A percentile compares a stretch with the other conserved stretches of the same genome.
These are phyloP conservation scores for Euptelea pleiosperma DNA, from an alignment of 164 flowering plant species.

Conservation along the genomic window DNA sequence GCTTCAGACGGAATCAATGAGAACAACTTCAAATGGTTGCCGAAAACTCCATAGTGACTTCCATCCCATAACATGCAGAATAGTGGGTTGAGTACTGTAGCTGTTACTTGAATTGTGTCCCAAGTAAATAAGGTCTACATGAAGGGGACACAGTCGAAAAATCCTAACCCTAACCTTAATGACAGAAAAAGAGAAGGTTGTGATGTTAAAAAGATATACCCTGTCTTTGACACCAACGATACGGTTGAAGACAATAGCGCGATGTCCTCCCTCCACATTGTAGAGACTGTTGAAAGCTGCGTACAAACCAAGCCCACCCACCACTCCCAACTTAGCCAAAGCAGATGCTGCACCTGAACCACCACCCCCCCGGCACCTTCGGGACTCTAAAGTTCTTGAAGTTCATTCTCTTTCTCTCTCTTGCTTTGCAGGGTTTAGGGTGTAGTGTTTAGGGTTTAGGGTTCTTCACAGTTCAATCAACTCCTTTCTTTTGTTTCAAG, in stretches of 20 bases:
- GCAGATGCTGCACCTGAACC: conserved; percentile 39
- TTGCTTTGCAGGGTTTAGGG: neutral
- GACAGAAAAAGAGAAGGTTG: too few species aligned
- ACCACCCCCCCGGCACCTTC: conserved; percentile 65
- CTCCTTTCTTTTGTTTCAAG: neutral
- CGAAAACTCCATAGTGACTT: too few species aligned
- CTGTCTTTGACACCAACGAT: conserved; percentile 75
- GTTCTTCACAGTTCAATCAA: too few species aligned
- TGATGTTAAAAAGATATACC: conserved; percentile 41
- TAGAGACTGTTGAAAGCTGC: conserved; percentile 74
- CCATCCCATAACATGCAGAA: too few species aligned
- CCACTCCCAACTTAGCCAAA: conserved; percentile 48
- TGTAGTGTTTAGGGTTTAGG: conserved; percentile 15
- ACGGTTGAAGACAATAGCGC: conserved; percentile 91
- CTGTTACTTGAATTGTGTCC: too few species aligned
- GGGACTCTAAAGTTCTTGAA: conserved; percentile 63
- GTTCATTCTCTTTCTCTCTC: too few species aligned
- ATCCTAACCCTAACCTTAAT: too few species aligned
- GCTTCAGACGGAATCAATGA: too few species aligned
- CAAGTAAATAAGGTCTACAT: too few species aligned
- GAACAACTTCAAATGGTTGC: too few species aligned
- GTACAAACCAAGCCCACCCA: conserved; percentile 73
- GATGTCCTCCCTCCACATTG: conserved; percentile 95
- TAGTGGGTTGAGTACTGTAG: too few species aligned
- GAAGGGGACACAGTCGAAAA: too few species aligned